These are phyloP conservation scores for Verticillium dahliae DNA, from an alignment of 2,329 filamentous ascomycete species.

Conservation along the genomic window DNA sequence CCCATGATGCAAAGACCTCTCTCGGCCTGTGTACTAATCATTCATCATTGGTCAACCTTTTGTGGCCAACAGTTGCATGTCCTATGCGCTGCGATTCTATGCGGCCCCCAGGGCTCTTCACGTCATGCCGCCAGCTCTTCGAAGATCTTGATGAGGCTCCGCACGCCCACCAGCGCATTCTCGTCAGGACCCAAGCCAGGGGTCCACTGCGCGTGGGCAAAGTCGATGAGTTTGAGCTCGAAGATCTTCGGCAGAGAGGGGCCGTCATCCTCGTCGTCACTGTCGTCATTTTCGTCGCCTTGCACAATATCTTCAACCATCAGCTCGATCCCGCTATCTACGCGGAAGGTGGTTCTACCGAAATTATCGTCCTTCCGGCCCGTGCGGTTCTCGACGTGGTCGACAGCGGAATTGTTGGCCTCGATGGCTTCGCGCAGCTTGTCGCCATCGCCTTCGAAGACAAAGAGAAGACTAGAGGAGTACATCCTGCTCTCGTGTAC, in stretches of 20 bases:
- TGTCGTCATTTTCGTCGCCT: conserved; percentile 43
- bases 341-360: conserved; percentile 31
- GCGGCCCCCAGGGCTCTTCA: neutral
- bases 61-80: neutral
- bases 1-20: neutral
- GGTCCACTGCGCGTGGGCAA: conserved; percentile 84
- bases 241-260: conserved; percentile 58
- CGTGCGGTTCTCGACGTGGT: conserved; percentile 30
- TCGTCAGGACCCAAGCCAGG: conserved; percentile 80
- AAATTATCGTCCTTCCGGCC: conserved; percentile 8
- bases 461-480: conserved; percentile 55
- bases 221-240: conserved; percentile 86
- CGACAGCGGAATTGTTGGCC: conserved; percentile 46
- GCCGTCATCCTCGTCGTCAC: conserved; percentile 35
- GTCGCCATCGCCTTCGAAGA: conserved; percentile 57
- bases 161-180: conserved; percentile 70
- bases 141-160: conserved; percentile 66
- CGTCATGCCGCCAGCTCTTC: conserved; percentile 46
- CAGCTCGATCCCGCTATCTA: conserved; percentile 47
- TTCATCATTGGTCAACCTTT: neutral
- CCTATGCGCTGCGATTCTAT: neutral
- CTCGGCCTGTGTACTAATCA: neutral
- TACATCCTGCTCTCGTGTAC: conserved; percentile 57
- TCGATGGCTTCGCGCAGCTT: conserved; percentile 46
- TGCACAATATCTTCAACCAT: conserved; percentile 19